These are phyloP conservation scores for Talaromyces wortmannii DNA, from an alignment of 495 filamentous ascomycete species.

Conservation along the genomic window DNA sequence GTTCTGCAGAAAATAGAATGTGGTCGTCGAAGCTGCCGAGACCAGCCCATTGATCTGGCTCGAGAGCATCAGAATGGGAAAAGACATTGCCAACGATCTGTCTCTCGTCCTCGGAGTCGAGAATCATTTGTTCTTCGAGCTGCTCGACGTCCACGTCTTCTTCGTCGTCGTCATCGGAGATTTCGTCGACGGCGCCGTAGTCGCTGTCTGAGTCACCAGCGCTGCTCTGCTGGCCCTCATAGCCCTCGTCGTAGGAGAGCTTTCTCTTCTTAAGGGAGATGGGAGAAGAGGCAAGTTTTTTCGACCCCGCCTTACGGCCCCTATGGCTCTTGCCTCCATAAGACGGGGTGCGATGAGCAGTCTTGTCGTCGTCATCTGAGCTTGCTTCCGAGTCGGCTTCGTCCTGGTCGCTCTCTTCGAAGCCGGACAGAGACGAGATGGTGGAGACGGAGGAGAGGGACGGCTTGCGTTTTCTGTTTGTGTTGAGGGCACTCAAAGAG, in stretches of 20 bases:
- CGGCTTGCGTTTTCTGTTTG: conserved; percentile 31
- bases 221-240: conserved; percentile 44
- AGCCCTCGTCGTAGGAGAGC: conserved; percentile 58
- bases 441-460: conserved; percentile 33
- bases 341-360: conserved; percentile 46
- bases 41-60: conserved; percentile 50
- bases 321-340: conserved; percentile 31
- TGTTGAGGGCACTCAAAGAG: conserved; percentile 8
- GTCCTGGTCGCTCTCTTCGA: conserved; percentile 36
- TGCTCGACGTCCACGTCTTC: conserved; percentile 59
- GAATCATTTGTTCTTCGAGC: conserved; percentile 66
- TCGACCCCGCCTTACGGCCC: conserved; percentile 36
- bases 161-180: conserved; percentile 74
- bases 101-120: conserved; percentile 46
- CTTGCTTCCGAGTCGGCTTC: conserved; percentile 33
- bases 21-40: conserved; percentile 44
- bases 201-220: conserved; percentile 51
- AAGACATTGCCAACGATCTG: conserved; percentile 14
- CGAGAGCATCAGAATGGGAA: conserved; percentile 21
- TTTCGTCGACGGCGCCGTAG: conserved; percentile 70
- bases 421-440: conserved; percentile 29
- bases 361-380: conserved; percentile 37
- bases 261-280: conserved; percentile 35
- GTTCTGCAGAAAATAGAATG: conserved; percentile 36
- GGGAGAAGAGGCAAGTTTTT: conserved; percentile 18